Percentiles rank a stretch among this genome's conserved stretches.
Evolutionary conservation across 1,284 basidiomycete species (phyloP).

Genomic region (Stereum hirsutum): DNA sequence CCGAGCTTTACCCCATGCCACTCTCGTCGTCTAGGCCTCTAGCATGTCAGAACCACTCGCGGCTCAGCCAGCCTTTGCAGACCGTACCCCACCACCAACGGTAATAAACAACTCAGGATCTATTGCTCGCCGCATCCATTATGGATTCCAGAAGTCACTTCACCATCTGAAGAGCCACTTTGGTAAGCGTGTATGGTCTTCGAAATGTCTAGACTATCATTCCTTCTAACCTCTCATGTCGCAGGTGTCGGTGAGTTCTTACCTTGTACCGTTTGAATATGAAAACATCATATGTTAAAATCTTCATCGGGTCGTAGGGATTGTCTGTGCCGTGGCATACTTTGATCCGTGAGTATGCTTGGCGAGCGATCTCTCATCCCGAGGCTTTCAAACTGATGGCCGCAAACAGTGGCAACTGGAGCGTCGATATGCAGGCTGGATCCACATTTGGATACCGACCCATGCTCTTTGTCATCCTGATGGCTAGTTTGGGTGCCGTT

Average conservation of each 20-base stretch:
- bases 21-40: not conserved
- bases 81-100: not conserved
- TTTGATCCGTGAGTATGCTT: constrained; percentile 47
- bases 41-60: constrained; percentile 2
- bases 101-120: not conserved
- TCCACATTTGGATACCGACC: constrained; percentile 77
- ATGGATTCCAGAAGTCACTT: constrained; percentile 17
- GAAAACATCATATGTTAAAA: no score
- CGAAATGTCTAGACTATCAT: no score
- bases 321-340: constrained; percentile 52
- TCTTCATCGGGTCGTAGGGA: no score
- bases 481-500: constrained; percentile 74
- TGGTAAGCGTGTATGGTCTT: no score
- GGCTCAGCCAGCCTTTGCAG: not conserved
- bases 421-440: constrained; percentile 68
- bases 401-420: constrained; percentile 74
- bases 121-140: not conserved
- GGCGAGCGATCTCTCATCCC: not conserved
- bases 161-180: constrained; percentile 44
- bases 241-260: no score
- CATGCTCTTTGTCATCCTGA: constrained; percentile 76
- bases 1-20: not conserved
- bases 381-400: not conserved
- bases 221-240: no score
- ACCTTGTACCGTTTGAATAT: no score